Conservation (phyloP, 2,329 filamentous ascomycete species). For the Apiospora saccharicola region DNA sequence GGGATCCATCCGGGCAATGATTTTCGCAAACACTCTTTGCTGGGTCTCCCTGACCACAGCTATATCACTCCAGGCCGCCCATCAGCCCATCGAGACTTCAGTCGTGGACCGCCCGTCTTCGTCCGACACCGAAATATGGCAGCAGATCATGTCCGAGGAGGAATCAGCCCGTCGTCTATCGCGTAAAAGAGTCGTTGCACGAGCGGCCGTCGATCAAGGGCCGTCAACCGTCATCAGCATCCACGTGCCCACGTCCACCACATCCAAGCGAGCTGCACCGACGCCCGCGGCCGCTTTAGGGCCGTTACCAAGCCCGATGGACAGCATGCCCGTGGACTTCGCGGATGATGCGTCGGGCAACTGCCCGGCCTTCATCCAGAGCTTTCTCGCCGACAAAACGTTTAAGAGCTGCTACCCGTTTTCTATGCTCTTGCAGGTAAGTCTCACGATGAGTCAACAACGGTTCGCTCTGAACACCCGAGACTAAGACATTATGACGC, state of each 20-base stretch:
- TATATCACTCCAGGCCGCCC: slow-evolving; percentile 37
- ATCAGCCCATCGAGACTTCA: slow-evolving; percentile 42
- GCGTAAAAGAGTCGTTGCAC: slow-evolving; percentile 26
- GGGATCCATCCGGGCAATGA: slow-evolving; percentile 40
- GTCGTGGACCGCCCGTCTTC: slow-evolving; percentile 47
- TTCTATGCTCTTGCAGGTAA: slow-evolving; percentile 81
- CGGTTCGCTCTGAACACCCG: slow-evolving; percentile 1
- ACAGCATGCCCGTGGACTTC: slow-evolving; percentile 71
- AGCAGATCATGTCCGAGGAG: slow-evolving; percentile 47
- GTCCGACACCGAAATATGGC: slow-evolving; percentile 43
- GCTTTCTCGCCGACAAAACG: slow-evolving; percentile 69
- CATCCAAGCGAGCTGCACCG: slow-evolving; percentile 27
- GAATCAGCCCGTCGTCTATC: slow-evolving; percentile 41
- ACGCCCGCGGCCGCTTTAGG: slow-evolving; percentile 43
- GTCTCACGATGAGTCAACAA: slow-evolving; percentile 34
- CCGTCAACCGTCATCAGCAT: slow-evolving; percentile 43
- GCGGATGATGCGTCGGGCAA: slow-evolving; percentile 54
- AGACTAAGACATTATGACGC: slow-evolving; percentile 6
- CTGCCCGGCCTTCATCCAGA: slow-evolving; percentile 73
- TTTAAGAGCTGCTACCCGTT: slow-evolving; percentile 82
- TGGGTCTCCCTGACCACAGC: slow-evolving; percentile 37
- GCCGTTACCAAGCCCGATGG: slow-evolving; percentile 70
- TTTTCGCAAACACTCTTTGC: slow-evolving; percentile 41
- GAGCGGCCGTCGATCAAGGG: slow-evolving; percentile 26
- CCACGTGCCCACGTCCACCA: slow-evolving; percentile 40